A percentile compares a stretch with the other conserved stretches of the same genome.
These are phyloP conservation scores for Melampsora abietis-canadensis DNA, from an alignment of 1,284 basidiomycete species.

Conservation along the genomic window DNA sequence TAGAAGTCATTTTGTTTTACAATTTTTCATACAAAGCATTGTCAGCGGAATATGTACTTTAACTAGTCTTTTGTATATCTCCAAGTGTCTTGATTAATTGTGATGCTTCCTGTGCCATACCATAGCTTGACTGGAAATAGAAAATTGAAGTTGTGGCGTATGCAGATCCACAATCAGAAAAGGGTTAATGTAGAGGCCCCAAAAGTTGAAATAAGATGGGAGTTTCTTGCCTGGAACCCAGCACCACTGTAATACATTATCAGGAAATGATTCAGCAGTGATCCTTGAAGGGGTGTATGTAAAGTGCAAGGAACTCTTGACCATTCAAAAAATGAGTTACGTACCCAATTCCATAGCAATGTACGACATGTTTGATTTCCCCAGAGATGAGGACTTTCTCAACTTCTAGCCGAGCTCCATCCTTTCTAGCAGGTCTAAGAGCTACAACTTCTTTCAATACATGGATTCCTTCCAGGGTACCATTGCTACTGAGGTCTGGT, in stretches of 20 bases:
- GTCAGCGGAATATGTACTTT: too few relatives aligned
- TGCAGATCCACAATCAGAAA: not conserved
- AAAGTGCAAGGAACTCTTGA: not conserved
- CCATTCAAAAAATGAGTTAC: not conserved
- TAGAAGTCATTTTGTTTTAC: too few relatives aligned
- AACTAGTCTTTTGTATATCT: not conserved
- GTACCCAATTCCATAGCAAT: constrained; percentile 40
- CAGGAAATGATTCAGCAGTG: not conserved
- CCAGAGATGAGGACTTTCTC: constrained; percentile 53
- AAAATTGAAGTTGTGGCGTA: not conserved
- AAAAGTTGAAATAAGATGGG: not conserved
- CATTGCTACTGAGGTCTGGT: constrained; percentile 27
- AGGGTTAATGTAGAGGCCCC: too few relatives aligned
- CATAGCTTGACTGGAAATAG: constrained; percentile 22
- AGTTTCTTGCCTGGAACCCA: constrained; percentile 14
- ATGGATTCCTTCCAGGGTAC: constrained; percentile 51
- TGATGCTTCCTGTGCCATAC: constrained; percentile 20
- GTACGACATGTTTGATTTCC: not conserved
- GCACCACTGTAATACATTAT: not conserved
- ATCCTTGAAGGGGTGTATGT: not conserved
- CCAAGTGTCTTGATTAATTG: not conserved
- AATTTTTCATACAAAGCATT: too few relatives aligned
- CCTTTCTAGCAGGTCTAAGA: constrained; percentile 66
- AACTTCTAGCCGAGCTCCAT: constrained; percentile 67
- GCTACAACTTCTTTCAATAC: constrained; percentile 66